These are phyloP conservation scores for Marsdenia floribunda DNA, from an alignment of 257 asterid species.

Conservation along the genomic window DNA sequence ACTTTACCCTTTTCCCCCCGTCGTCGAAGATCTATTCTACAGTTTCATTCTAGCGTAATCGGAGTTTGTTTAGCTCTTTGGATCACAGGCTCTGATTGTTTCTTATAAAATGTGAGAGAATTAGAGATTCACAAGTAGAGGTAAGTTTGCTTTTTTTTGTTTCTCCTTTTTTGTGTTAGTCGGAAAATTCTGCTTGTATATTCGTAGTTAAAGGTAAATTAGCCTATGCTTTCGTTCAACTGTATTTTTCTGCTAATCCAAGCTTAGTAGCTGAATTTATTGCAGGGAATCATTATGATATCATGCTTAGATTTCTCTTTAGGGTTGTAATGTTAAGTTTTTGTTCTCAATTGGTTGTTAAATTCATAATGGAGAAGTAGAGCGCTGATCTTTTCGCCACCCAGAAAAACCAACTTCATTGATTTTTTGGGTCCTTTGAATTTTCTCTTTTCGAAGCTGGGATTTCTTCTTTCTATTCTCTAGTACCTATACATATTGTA, in stretches of 20 bases:
- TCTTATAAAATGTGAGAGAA: conserved; percentile 19
- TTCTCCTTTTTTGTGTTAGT: no score
- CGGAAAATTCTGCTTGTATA: background rate
- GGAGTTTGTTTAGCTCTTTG: background rate
- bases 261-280: conserved; percentile 4
- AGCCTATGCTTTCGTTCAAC: background rate
- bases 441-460: background rate
- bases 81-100: conserved; percentile 16
- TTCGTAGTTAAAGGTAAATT: background rate
- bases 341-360: background rate
- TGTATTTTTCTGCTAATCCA: background rate
- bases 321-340: background rate
- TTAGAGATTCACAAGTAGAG: conserved; percentile 22
- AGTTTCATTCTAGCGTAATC: conserved; percentile 3
- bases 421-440: background rate
- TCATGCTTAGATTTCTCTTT: no score
- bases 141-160: conserved; percentile 17
- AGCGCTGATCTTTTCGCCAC: background rate
- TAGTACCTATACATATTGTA: background rate
- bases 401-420: no score
- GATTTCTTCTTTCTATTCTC: background rate
- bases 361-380: background rate
- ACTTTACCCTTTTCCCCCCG: conserved; percentile 13
- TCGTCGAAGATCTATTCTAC: conserved; percentile 1
- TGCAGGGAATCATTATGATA: background rate